Evolutionary conservation across 306 rosid species (phyloP), one percentile per base, ranked within the genome.

Genomic region (Bauhinia variegata): DNA sequence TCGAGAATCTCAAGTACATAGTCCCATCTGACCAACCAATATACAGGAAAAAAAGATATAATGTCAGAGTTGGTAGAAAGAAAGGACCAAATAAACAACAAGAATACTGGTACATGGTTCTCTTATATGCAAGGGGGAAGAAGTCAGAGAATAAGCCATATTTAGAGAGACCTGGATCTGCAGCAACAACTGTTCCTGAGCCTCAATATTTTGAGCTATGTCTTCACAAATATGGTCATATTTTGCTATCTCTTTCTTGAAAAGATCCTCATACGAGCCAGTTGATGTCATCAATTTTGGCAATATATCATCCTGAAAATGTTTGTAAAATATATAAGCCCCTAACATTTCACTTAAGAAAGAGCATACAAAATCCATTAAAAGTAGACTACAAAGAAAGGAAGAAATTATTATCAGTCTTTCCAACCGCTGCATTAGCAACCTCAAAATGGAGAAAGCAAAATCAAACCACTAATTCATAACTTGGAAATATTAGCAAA

Each of bases 251-350:
- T 93, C 99, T 82, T 90, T 93, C 83, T 80, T 86, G 79, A 88
- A 93, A 80, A 93, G 99, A 82, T 90, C 99, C 79, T 93, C 99
- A 69, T 88, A 85, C 70, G 99, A 93, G 63, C 96, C 96, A 0
- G 99, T 90, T 73, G 95, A 90, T 56, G 97, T 93, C 99, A 93
- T 93, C 90, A 93, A 82, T 82, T 93, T 93, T 23, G 99, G 97
- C 68, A 93, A 84, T 78, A 93, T 93, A 83, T 93, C 97, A 85
- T 93, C 99, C 99, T 93, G 87, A 63, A 79, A 70, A 68, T 63
- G 68, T 57, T 59, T 74, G 63, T 30, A 69, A 48, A 61, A 68
- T 36, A 60, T 47, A 59, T 55, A 69, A 80, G 80, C 66, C 51
- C 66, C 51, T 54, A 61, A 46, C 54, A 41, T 33, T 52, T 43